Evolutionary conservation across 2,329 filamentous ascomycete genomes (phyloP).

Genomic region (Cladobotryum protrusum): DNA sequence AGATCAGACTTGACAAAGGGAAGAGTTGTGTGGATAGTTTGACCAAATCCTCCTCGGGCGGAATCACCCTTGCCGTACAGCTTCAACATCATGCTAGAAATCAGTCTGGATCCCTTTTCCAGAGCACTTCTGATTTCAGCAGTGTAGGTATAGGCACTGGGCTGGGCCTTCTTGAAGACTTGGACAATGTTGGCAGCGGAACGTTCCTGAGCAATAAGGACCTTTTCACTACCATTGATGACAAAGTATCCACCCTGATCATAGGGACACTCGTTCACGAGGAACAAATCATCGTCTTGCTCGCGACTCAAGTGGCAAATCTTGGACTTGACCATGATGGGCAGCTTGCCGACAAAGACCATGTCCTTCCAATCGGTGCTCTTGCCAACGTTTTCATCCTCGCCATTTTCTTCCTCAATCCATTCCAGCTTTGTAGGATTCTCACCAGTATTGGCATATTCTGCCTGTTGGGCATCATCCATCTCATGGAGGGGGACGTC

Average conservation of each 20-base stretch:
- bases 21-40: constrained; percentile 82
- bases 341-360: constrained; percentile 91
- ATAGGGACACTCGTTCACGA: constrained; percentile 94
- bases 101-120: constrained; percentile 90
- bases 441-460: constrained; percentile 49
- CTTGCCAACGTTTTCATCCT: constrained; percentile 46
- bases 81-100: constrained; percentile 89
- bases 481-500: constrained; percentile 61
- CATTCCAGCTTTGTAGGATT: constrained; percentile 53
- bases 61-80: constrained; percentile 79
- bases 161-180: constrained; percentile 94
- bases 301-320: constrained; percentile 85
- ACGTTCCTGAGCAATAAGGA: constrained; percentile 93
- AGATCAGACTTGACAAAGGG: constrained; percentile 93
- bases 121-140: constrained; percentile 95
- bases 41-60: constrained; percentile 70
- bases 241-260: constrained; percentile 98
- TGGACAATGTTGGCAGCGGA: constrained; percentile 98
- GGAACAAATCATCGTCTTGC: constrained; percentile 78
- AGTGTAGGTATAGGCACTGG: constrained; percentile 86
- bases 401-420: constrained; percentile 52
- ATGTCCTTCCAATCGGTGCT: constrained; percentile 56
- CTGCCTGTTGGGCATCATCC: constrained; percentile 56
- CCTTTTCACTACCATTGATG: constrained; percentile 98
- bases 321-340: constrained; percentile 96